Evolutionary conservation across 352 stramenopile genomes (phyloP), one percentile per base, ranked within the genome.

Genomic region (Pythium phragmiticola): DNA sequence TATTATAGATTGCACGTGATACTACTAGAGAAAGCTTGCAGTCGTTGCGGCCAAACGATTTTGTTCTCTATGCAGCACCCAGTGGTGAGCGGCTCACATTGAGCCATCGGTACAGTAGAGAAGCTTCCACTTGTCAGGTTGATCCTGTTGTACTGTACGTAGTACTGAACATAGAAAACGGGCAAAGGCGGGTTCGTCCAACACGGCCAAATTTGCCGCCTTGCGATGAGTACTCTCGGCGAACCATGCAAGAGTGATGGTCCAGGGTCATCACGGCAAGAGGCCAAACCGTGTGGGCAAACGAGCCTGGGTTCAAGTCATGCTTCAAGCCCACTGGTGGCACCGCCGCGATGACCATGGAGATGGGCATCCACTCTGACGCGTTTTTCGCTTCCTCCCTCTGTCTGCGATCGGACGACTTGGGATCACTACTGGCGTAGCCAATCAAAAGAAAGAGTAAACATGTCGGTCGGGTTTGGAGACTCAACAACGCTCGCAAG

Each of bases 191-290:
- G 39, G 13, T 30, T 30, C 26, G 26, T 30, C 39, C 39, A 50
- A 50, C 43, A 39, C 19, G 43, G 43, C 43, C 43, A 50, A 50
- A 14, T 37, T 11, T 3, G 46, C n/a, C 48, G 6, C 26, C 23
- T 13, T 30, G 26, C 47, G 56, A 63, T 63, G 56, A 63, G 56
- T 63, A 55, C 45, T 11, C 28, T 16, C 1, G 56, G 19, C 16
- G 23, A n/a, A 36, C 56, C 45, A 63, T 12, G 19, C n/a, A 46
- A 21, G 56, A 63, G 56, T 63, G 56, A 56, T 47, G 56, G 56
- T 63, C 56, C 16, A 54, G 56, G 43, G 9, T 55, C 56, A 63
- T 41, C 46, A 54, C 19, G 2, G 17, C 17, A 17, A 21, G 6
- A 4, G 5, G 39, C 39, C 39, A 46, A 17, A 46, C 17, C 39